Evolutionary conservation across 371 early-diverging fungal genomes (phyloP).

Genomic region (Mucor plumbeus): DNA sequence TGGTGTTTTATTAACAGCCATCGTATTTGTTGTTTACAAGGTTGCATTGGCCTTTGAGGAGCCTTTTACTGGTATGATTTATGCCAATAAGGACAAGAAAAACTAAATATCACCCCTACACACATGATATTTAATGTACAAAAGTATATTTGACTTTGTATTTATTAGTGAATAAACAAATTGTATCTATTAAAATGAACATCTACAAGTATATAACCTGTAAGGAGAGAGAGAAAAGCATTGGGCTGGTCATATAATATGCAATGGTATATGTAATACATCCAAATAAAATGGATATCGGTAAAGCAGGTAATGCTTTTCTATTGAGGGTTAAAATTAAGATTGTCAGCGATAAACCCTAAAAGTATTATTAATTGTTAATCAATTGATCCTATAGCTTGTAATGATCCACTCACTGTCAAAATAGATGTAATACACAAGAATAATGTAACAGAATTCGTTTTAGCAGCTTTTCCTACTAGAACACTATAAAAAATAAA

Average conservation of each 20-base stretch:
- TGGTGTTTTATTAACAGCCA: constrained; percentile 72
- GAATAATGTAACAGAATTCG: constrained; percentile 25
- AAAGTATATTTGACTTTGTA: constrained; percentile 10
- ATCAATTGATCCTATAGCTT: background rate
- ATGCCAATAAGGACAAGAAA: constrained; percentile 65
- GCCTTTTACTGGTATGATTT: constrained; percentile 68
- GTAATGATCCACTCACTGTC: constrained; percentile 13
- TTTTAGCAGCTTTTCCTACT: constrained; percentile 26
- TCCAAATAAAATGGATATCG: constrained; percentile 32
- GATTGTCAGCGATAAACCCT: constrained; percentile 29
- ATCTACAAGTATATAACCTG: background rate
- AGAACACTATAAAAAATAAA: constrained; percentile 35
- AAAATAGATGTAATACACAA: constrained; percentile 28
- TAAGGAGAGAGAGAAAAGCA: constrained; percentile 13
- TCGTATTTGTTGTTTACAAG: constrained; percentile 76
- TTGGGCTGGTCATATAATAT: constrained; percentile 25
- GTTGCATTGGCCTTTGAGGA: constrained; percentile 82
- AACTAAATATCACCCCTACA: constrained; percentile 13
- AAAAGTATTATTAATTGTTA: background rate
- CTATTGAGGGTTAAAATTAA: constrained; percentile 26
- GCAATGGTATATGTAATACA: constrained; percentile 22
- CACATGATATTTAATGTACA: background rate
- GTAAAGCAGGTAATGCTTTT: constrained; percentile 25
- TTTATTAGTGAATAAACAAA: background rate
- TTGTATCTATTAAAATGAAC: background rate